Evolutionary conservation across 345 rosid species (phyloP).

Genomic region (Eucalyptus decipiens): DNA sequence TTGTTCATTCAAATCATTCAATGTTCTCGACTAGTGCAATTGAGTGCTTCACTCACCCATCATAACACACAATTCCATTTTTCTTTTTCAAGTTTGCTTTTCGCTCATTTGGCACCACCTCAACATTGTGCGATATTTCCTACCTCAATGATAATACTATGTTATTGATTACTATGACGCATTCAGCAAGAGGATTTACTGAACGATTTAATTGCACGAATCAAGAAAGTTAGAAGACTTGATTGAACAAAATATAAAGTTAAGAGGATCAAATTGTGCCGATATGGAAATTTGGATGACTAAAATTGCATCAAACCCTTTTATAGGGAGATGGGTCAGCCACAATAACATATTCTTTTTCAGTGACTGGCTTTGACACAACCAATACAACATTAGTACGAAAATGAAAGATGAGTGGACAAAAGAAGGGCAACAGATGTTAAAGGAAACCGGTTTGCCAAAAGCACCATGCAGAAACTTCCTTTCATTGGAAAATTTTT

Average conservation of each 20-base stretch:
- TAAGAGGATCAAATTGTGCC: neutral
- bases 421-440: neutral
- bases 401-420: neutral
- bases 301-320: neutral
- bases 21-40: neutral
- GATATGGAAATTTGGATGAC: neutral
- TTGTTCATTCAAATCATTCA: neutral
- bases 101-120: neutral
- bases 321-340: neutral
- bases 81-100: neutral
- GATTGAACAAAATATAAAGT: neutral
- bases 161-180: neutral
- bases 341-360: neutral
- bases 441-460: neutral
- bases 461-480: neutral
- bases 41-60: neutral
- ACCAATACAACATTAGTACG: neutral
- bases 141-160: neutral
- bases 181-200: neutral
- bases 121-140: neutral
- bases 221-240: neutral
- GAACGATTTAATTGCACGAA: neutral
- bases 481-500: neutral
- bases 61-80: neutral
- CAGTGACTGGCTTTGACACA: neutral